Evolutionary conservation across 2,329 filamentous ascomycete genomes (phyloP), one percentile per base, ranked within the genome.

Genomic region (Zymoseptoria passerinii): DNA sequence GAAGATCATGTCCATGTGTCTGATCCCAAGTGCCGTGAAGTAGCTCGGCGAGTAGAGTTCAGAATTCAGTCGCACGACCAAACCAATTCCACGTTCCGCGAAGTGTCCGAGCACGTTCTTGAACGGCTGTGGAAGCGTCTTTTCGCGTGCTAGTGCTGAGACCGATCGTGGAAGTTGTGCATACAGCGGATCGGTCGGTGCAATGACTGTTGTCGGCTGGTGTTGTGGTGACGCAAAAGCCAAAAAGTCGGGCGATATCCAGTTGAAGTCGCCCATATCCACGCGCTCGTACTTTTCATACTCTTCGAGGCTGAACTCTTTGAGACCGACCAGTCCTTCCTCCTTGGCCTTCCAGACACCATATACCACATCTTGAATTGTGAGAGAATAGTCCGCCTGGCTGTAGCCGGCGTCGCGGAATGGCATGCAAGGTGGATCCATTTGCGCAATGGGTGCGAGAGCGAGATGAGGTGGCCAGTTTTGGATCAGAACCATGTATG

Each of bases 181-280:
- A 74, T 86, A 96, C 63, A 87, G 78, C 13, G 91, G 86, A 6
- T 90, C 89, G 48, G 83, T 84, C 58, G 84, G 81, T 8, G 86
- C 81, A 58, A 96, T 86, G 62, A 87, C 85, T 57, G 84, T 81
- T 10, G 88, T 83, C 4, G 91, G 89, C 58, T 83, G 81, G 68
- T 92, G 87, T 74, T 97, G 91, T 9, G 94, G 94, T 19, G 92
- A 97, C 50, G 94, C 94, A 73, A 99, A 97, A 20, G 94, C 94
- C 54, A 99, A 83, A 77, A 99, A 99, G 70, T 92, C 81, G 8
- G 92, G 92, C 5, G 92, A 95, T 59, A 99, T 83, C 94, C 94
- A 99, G 83, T 99, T 99, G 87, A 99, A 99, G 77, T 99, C 94
- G 63, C 94, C 94, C 80, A 96, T 91, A 73, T 99, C 94, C 19